Evolutionary conservation across 2,329 filamentous ascomycete genomes (phyloP).

Genomic region (Alternaria hordeiaustralica): DNA sequence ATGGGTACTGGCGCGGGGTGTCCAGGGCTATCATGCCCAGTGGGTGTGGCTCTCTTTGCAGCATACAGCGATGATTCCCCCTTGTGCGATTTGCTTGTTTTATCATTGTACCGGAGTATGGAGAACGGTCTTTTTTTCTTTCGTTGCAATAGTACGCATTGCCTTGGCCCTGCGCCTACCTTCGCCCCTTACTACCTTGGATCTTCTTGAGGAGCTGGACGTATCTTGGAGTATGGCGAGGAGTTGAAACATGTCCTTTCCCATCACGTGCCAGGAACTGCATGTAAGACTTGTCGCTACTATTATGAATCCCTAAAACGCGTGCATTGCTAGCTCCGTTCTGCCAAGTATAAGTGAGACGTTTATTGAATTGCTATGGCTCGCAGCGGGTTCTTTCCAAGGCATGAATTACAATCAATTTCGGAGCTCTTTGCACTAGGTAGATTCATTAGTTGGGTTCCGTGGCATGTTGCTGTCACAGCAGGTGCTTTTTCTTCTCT

Average conservation of each 20-base stretch:
- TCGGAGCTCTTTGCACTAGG: conserved; percentile 18
- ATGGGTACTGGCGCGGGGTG: conserved; percentile 50
- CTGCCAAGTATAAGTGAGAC: conserved; percentile 18
- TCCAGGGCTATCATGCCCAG: conserved; percentile 41
- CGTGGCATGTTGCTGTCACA: conserved; percentile 29
- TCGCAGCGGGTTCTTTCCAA: conserved; percentile 19
- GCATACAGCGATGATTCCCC: conserved; percentile 55
- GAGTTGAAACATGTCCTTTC: not conserved
- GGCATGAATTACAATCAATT: conserved; percentile 15
- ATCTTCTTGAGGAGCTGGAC: conserved; percentile 4
- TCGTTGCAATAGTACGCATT: conserved; percentile 13
- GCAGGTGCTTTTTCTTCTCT: conserved; percentile 21
- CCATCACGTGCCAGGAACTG: not conserved
- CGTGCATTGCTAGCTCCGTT: conserved; percentile 32
- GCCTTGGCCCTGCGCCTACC: conserved; percentile 2
- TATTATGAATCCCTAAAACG: conserved; percentile 22
- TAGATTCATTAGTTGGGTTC: conserved; percentile 17
- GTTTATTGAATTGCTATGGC: conserved; percentile 33
- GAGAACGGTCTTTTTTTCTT: conserved; percentile 19
- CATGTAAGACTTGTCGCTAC: not conserved
- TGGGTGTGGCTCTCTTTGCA: conserved; percentile 49
- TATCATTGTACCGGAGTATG: conserved; percentile 39
- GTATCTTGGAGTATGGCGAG: conserved; percentile 12
- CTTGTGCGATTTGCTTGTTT: conserved; percentile 48
- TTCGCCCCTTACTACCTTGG: not conserved